A percentile compares a stretch with the other conserved stretches of the same genome.
These are phyloP conservation scores for Vitis hybrid DNA, from an alignment of 177 flowering plant genomes.

Conservation along the genomic window DNA sequence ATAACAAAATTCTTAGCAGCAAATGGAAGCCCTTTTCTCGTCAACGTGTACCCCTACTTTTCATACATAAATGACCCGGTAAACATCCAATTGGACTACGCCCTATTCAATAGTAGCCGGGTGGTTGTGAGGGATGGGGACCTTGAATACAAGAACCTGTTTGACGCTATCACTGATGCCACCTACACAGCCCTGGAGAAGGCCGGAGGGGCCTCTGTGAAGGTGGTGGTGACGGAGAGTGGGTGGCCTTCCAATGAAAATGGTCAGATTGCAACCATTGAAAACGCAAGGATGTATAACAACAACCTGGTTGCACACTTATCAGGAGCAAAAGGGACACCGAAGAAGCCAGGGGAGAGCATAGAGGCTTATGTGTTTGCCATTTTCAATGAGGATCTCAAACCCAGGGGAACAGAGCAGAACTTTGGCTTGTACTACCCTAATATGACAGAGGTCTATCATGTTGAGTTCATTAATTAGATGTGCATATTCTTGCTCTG, in stretches of 20 bases:
- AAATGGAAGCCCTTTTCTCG: slow-evolving; percentile 15
- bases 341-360: slow-evolving; percentile 25
- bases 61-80: slow-evolving; percentile 17
- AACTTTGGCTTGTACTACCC: slow-evolving; percentile 31
- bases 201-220: slow-evolving; percentile 15
- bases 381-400: slow-evolving; percentile 29
- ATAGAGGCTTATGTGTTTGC: slow-evolving; percentile 29
- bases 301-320: slow-evolving; percentile 9
- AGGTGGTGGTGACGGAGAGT: slow-evolving; percentile 34
- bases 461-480: slow-evolving; percentile 10
- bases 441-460: slow-evolving; percentile 22
- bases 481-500: background rate
- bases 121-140: slow-evolving; percentile 23
- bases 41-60: slow-evolving; percentile 44
- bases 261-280: slow-evolving; percentile 11
- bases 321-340: slow-evolving; percentile 16
- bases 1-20: background rate
- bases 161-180: slow-evolving; percentile 37
- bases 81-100: slow-evolving; percentile 22
- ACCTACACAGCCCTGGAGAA: slow-evolving; percentile 33
- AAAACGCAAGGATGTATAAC: slow-evolving; percentile 21
- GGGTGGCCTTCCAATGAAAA: slow-evolving; percentile 43
- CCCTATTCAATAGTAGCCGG: slow-evolving; percentile 7
- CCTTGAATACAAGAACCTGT: slow-evolving; percentile 27
- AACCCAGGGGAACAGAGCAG: slow-evolving; percentile 27